Evolutionary conservation across 768 basidiomycete genomes (phyloP), one percentile per base, ranked within the genome.

Genomic region (Psilocybe subaeruginosa): DNA sequence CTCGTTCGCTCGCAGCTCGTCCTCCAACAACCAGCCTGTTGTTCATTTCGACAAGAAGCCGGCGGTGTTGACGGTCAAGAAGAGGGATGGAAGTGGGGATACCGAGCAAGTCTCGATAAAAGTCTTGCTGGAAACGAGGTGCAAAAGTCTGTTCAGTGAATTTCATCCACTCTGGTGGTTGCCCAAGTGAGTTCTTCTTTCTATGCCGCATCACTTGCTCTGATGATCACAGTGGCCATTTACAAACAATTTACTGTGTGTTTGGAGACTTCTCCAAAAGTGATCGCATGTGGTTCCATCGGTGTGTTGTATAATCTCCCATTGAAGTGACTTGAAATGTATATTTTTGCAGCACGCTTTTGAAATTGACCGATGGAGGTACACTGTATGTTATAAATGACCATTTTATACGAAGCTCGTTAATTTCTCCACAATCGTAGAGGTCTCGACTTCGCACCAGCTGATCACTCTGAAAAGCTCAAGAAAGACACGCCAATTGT

Each of bases 361-460:
- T 90, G 49, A 77, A 77, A 16, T 72, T 86, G 17, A 70, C 75
- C 16, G 89, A 90, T 64, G 88, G 88, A 33, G 89, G 89, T 7
- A 89, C 88, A 27, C 61, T 90, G 88, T 89, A 67, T 65, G 84
- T 72, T 14, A 49, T 1, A 19, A 11, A 52, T 54, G 7, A 27
- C 51, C 35, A 23, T 49, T 54, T 37, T 55, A 19, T 39, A 16
- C 37, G 35, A 27, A 41, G 16, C 50, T 50, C 16, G 31, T 57
- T 50, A 49, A 47, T 49, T 64, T 46, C 46, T 33, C 50, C 14
- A 12, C 11, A 43, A 47, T 59, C 63, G 5, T 64, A 90, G 88
- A 49, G 88, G 87, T n/a, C 72, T 90, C 17, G 89, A 90, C 70
- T 87, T 88, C 66, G 82, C 87, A 31, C 85, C 84, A 12, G 69